Percentiles rank a stretch among this genome's conserved stretches.
phyloP scores from a whole-genome alignment of 208 protist genomes.

The Trypanosoma vivax region DNA sequence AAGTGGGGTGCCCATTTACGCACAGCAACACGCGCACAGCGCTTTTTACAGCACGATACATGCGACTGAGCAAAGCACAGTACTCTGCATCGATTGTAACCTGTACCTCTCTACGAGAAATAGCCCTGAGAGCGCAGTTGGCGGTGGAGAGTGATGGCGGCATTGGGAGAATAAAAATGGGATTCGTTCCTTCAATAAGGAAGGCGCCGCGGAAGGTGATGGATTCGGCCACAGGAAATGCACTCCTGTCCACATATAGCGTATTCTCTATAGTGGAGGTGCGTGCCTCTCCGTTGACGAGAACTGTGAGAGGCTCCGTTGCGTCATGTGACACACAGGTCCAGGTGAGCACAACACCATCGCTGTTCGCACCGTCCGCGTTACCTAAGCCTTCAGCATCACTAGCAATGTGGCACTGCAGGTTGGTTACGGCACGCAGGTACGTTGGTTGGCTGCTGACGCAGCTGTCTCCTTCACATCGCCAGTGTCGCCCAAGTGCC shows the following conservation, averaged over 20 bases:
- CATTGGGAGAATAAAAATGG: conserved; percentile 16
- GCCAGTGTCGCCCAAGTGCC: neutral
- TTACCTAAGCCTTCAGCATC: neutral
- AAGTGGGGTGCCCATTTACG: neutral
- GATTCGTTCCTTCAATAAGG: conserved; percentile 13
- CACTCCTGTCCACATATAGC: neutral
- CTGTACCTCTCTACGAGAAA: neutral
- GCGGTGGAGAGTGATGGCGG: conserved; percentile 1
- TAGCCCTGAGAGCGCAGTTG: neutral
- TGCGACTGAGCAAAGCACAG: neutral
- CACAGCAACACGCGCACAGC: neutral
- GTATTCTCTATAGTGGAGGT: neutral
- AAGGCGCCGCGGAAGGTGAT: conserved; percentile 13
- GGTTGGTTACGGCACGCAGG: conserved; percentile 14
- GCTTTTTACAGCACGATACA: neutral
- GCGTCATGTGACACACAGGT: conserved; percentile 4
- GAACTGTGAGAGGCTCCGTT: neutral
- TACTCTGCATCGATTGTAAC: neutral
- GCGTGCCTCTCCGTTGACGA: neutral
- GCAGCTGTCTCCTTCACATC: neutral
- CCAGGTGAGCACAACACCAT: conserved; percentile 5
- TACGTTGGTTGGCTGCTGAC: neutral
- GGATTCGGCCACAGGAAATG: neutral
- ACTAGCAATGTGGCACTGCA: neutral
- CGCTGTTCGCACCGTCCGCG: neutral